phyloP scores from a whole-genome alignment of 106 monocot genomes.

The Narthecium ossifragum region DNA sequence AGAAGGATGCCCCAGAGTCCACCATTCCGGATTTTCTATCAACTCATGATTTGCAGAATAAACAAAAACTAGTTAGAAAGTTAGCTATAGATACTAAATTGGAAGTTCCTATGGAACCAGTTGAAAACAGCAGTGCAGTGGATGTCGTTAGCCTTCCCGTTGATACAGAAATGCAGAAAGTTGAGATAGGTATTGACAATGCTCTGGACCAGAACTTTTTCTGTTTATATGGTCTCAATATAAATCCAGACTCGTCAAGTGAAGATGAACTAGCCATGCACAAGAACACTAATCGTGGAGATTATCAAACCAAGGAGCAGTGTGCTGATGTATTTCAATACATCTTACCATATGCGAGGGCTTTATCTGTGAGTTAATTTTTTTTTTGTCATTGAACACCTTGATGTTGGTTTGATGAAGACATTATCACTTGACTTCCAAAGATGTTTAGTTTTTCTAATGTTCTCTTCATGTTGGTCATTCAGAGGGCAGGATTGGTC shows the following conservation, averaged over 20 bases:
- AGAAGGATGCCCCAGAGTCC: slow-evolving; percentile 29
- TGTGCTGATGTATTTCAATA: slow-evolving; percentile 99
- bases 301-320: slow-evolving; percentile 95
- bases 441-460: too few species aligned
- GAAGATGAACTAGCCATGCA: slow-evolving; percentile 94
- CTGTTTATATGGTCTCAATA: slow-evolving; percentile 93
- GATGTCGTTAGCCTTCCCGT: slow-evolving; percentile 9
- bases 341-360: slow-evolving; percentile 88
- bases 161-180: slow-evolving; percentile 56
- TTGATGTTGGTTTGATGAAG: too few species aligned
- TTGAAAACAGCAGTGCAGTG: background rate
- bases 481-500: slow-evolving; percentile 81
- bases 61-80: slow-evolving; percentile 18
- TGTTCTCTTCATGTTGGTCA: too few species aligned
- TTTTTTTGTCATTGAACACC: too few species aligned
- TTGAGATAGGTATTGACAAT: slow-evolving; percentile 74
- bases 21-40: slow-evolving; percentile 7
- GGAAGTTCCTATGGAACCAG: slow-evolving; percentile 13
- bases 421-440: too few species aligned
- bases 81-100: slow-evolving; percentile 8
- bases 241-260: slow-evolving; percentile 83
- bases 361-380: slow-evolving; percentile 61
- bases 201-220: slow-evolving; percentile 95
- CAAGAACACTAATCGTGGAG: slow-evolving; percentile 88
- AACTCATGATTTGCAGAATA: slow-evolving; percentile 18